Percentiles rank a stretch among this genome's conserved stretches.
Evolutionary conservation across 1,284 basidiomycete genomes (phyloP).

Genomic region (Rhodofomes roseus): DNA sequence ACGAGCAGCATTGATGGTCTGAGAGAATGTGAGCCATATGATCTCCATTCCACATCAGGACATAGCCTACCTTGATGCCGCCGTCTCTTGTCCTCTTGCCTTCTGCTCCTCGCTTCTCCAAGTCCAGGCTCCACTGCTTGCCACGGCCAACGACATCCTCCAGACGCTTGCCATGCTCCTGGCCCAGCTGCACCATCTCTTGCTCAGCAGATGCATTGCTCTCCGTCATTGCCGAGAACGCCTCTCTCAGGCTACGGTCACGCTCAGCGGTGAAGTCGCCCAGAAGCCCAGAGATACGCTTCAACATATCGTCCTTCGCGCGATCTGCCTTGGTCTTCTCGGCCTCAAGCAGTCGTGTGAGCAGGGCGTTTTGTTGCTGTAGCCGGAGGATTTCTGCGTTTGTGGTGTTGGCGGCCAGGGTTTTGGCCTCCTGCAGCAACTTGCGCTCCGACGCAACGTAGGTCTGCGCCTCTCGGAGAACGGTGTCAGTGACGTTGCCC

Average conservation of each 20-base stretch:
- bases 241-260: conserved; percentile 63
- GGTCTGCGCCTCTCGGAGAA: conserved; percentile 54
- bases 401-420: conserved; percentile 47
- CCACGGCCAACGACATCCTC: conserved; percentile 38
- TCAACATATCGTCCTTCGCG: conserved; percentile 69
- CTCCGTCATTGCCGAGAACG: conserved; percentile 50
- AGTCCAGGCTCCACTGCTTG: conserved; percentile 34
- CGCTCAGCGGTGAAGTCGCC: conserved; percentile 68
- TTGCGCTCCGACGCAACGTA: conserved; percentile 57
- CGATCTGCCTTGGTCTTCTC: conserved; percentile 65
- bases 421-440: conserved; percentile 46
- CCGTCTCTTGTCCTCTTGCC: conserved; percentile 54
- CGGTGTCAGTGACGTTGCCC: conserved; percentile 53
- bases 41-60: not conserved
- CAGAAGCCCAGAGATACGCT: conserved; percentile 69
- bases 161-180: conserved; percentile 46
- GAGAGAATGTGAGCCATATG: conserved; percentile 3
- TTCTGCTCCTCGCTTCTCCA: conserved; percentile 50
- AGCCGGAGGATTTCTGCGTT: conserved; percentile 64
- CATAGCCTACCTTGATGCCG: conserved; percentile 50
- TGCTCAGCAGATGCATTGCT: conserved; percentile 56
- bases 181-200: conserved; percentile 43
- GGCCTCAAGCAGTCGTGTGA: conserved; percentile 59
- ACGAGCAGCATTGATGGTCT: conserved; percentile 44
- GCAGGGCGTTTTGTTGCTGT: conserved; percentile 67